Evolutionary conservation across 148 eudicot species (phyloP), one percentile per base, ranked within the genome.

Genomic region (Amaranthus palmeri): DNA sequence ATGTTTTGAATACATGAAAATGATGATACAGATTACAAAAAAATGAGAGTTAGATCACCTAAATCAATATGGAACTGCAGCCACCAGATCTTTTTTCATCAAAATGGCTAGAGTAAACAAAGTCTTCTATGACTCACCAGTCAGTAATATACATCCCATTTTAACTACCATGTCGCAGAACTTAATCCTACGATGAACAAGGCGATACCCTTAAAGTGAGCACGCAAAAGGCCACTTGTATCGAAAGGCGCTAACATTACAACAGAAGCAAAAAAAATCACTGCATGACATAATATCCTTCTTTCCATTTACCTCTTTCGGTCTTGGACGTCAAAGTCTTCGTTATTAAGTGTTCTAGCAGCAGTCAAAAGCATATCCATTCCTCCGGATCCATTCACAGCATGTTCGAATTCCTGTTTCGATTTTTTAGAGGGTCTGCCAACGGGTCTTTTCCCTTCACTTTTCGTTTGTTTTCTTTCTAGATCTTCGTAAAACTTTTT

Each of bases 321-420:
- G 62, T 61, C 58, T 41, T 65, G 73, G 36, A 66, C 83, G 18
- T 54, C 76, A 63, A 78, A 59, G 36, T 85, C 80, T 78, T 86
- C 92, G 70, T 86, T 80, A 53, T 85, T 90, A 17, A 90, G 81
- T 55, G 90, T 84, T 77, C 79, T 82, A 18, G 93, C 96, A 41
- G 98, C 96, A 74, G 81, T 81, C 69, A 90, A 72, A 81, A 93
- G 96, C 96, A 93, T 88, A 79, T 86, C 89, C 60, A 88, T 80
- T 14, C 93, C 92, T 71, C 93, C 96, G 50, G 93, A 80, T 42
- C 81, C 82, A 70, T 81, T 80, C 48, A 54, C 62, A 51, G 48
- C 62, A 18, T 79, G 79, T 64, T 72, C 74, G n/a, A 25, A 60
- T 7, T 70, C 73, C 63, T 15, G 78, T 15, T 48, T 72, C 6